Evolutionary conservation across 352 stramenopile genomes (phyloP), one percentile per base, ranked within the genome.

Genomic region (Globisporangium abappressorium): DNA sequence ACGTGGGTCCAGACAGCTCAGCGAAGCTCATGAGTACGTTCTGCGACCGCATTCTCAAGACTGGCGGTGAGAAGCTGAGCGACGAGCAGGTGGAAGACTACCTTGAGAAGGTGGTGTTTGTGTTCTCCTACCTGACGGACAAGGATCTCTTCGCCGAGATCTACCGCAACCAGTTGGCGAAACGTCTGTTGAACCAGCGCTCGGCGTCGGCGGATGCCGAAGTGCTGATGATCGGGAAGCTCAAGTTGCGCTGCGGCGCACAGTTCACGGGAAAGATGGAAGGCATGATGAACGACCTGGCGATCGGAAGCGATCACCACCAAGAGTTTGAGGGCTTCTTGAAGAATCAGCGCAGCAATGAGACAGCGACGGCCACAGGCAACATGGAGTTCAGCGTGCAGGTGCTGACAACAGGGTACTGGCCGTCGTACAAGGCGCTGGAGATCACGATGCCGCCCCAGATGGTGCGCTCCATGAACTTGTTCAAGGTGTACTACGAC

Each of bases 201-300:
- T 99, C 97, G 26, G 96, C 98, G 26, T 99, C 94, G 38, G 88
- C 98, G 62, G 97, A 99, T 80, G 92, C 97, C 0, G 98, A 99
- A 76, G 96, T 98, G 75, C 83, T 98, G 24, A 99, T 99, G 97
- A 99, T 99, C 75, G 93, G 93, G 62, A 99, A 99, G 81, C 85
- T 99, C 26, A 99, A 99, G 84, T 83, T 99, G 58, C 90, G 97
- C 56, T 99, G 97, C 73, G 98, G 98, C 72, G 97, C 97, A 12
- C 97, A 99, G 79, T 99, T 99, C 74, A 99, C 98, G 30, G 97
- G 94, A 38, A 97, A 98, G 81, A 99, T 99, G 97, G 98, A 99
- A 80, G 98, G 98, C 70, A 99, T 99, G 98, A 92, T 99, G 77
- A 99, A 98, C 75, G 98, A 99, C 74, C 72, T 99, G 69, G 91